Evolutionary conservation across 2,329 filamentous ascomycete species (phyloP).

Genomic region (Cadophora gregata): DNA sequence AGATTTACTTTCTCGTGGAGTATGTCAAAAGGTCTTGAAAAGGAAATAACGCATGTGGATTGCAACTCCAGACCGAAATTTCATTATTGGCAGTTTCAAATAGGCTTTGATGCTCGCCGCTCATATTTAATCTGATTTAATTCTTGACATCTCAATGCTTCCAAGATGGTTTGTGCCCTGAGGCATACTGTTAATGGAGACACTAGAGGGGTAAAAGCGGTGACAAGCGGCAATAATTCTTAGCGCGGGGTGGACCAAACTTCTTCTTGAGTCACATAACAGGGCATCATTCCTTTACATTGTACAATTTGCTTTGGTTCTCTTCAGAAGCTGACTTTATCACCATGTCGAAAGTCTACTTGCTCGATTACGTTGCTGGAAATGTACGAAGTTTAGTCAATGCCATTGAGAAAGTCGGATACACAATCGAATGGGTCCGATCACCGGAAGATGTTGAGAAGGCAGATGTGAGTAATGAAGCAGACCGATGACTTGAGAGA

Average conservation of each 20-base stretch:
- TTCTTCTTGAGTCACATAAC: conserved; percentile 13
- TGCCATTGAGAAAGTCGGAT: conserved; percentile 95
- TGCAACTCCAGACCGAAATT: too few species aligned
- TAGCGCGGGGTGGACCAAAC: neutral
- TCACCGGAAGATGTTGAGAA: conserved; percentile 82
- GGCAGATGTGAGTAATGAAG: conserved; percentile 72
- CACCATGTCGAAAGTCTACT: conserved; percentile 75
- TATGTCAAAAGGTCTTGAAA: neutral
- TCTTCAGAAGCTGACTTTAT: neutral
- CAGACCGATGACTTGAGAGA: neutral
- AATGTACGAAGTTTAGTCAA: conserved; percentile 97
- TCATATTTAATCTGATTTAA: too few species aligned
- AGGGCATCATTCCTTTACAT: neutral
- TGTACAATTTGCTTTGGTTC: neutral
- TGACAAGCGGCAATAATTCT: conserved; percentile 3
- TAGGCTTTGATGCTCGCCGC: too few species aligned
- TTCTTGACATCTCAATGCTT: neutral
- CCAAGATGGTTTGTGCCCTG: neutral
- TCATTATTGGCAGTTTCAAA: too few species aligned
- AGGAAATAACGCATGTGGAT: too few species aligned
- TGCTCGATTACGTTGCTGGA: conserved; percentile 90
- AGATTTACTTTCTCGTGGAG: neutral
- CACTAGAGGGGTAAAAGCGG: neutral
- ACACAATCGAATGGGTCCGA: conserved; percentile 89
- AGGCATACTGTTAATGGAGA: neutral